A percentile compares a stretch with the other conserved stretches of the same genome.
These are phyloP conservation scores for Pseudozyma hubeiensis DNA, from an alignment of 1,284 basidiomycete species.

Conservation along the genomic window DNA sequence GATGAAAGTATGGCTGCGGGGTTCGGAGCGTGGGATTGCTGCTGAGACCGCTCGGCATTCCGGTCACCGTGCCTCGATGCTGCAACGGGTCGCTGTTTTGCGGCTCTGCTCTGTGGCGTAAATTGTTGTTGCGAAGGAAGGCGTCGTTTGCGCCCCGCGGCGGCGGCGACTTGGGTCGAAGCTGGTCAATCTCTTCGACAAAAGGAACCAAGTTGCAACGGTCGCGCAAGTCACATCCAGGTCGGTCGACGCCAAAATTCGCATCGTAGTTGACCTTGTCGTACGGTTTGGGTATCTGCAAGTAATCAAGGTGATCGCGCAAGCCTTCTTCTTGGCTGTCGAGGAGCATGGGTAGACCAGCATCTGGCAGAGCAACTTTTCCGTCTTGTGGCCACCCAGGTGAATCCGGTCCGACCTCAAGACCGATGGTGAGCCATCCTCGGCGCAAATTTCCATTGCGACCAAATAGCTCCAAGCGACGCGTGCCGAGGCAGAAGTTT, in stretches of 20 bases:
- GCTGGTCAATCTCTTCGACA: constrained; percentile 49
- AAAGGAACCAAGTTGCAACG: constrained; percentile 61
- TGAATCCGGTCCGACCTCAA: constrained; percentile 57
- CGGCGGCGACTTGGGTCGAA: constrained; percentile 63
- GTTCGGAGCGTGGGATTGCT: constrained; percentile 27
- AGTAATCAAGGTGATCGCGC: constrained; percentile 8
- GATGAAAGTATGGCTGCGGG: constrained; percentile 8
- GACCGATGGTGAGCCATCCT: constrained; percentile 90
- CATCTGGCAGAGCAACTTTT: constrained; percentile 10
- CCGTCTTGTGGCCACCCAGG: constrained; percentile 29
- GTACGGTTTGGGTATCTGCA: constrained; percentile 43
- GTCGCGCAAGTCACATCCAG: constrained; percentile 53
- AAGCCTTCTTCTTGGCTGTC: constrained; percentile 9
- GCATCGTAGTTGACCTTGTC: constrained; percentile 49
- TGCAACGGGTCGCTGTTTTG: constrained; percentile 1
- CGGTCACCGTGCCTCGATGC: neutral
- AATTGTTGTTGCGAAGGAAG: constrained; percentile 1
- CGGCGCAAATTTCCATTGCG: constrained; percentile 78
- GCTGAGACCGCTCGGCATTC: constrained; percentile 39
- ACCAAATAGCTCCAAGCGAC: constrained; percentile 91
- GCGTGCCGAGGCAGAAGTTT: constrained; percentile 94
- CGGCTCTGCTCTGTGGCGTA: constrained; percentile 1
- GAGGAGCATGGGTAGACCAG: constrained; percentile 14
- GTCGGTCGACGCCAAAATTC: constrained; percentile 59
- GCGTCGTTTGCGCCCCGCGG: constrained; percentile 14